Base-by-base conservation (phyloP, 768 basidiomycete species). In the Naganishia onofrii region DNA sequence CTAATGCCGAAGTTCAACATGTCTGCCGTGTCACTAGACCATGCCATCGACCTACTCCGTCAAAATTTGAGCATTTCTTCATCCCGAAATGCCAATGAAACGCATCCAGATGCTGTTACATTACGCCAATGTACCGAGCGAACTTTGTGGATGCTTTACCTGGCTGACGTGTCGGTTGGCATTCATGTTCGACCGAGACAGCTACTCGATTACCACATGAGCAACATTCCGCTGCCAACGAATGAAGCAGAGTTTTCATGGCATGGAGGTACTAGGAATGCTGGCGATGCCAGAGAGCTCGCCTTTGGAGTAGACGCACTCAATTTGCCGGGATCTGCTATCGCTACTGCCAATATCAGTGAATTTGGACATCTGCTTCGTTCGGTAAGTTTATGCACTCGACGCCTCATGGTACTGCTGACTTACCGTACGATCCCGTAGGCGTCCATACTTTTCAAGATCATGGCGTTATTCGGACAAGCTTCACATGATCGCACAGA, bases 321-420 rank as follows among this genome's bases (percentile, higher is more conserved):
- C n/a, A 63, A 63, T 15, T 26, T 63, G 42, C 60, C 36, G 36
- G 60, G 60, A 2, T 63, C 60, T 26, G 60, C n/a, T n/a, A 63
- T 63, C 38, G 8, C 60, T 21, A 63, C n/a, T 63, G 78, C 74
- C 26, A 69, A 74, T 28, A 69, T 80, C 17, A 78, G 79, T 15
- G 79, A 80, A 52, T 67, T 80, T 15, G 79, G 78, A 36, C 78
- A 80, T 67, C 73, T 78, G 15, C 51, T 80, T 44, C 69, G 79
- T n/a, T 76, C 79, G 26, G 78, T 80, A 55, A 68, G 79, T 78
- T 15, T 12, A 2, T 2, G 58, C 6, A 15, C 28, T 32, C 15
- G 31, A 65, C n/a, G 42, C 38, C 0, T 56, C 63, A 67, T 29
- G 72, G 46, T 8, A 63, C 12, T n/a, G 23, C 15, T 2, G 42